A percentile compares a stretch with the other conserved stretches of the same genome.
Evolutionary conservation across 2,329 filamentous ascomycete species (phyloP).

Genomic region (Fusarium sarcochroum): DNA sequence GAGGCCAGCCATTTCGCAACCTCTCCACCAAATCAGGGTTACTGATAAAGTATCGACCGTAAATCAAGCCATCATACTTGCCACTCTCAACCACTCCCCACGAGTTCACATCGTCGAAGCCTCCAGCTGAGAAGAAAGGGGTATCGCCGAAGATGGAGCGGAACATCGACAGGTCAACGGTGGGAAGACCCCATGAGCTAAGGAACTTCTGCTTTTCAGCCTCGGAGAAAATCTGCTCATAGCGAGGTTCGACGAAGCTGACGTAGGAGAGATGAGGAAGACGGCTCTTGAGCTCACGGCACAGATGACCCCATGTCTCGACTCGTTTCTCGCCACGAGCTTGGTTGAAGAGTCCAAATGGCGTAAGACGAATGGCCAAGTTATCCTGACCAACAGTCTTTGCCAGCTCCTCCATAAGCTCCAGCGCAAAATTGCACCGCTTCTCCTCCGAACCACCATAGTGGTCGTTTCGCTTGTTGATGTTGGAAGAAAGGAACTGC

Average conservation of each 20-base stretch:
- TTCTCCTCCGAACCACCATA: conserved; percentile 54
- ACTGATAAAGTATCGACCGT: conserved; percentile 63
- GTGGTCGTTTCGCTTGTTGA: conserved; percentile 54
- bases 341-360: conserved; percentile 67
- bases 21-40: conserved; percentile 64
- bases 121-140: conserved; percentile 69
- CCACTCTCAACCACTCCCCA: conserved; percentile 61
- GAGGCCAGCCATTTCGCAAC: conserved; percentile 56
- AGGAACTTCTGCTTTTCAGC: conserved; percentile 65
- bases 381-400: conserved; percentile 61
- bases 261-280: conserved; percentile 65
- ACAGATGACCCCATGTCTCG: conserved; percentile 67
- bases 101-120: conserved; percentile 65
- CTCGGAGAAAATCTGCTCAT: conserved; percentile 65
- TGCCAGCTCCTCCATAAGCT: conserved; percentile 64
- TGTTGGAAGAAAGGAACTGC: conserved; percentile 56
- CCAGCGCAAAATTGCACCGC: conserved; percentile 66
- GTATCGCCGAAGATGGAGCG: conserved; percentile 65
- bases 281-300: conserved; percentile 61
- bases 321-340: conserved; percentile 64
- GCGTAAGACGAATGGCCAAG: conserved; percentile 61
- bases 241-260: conserved; percentile 69
- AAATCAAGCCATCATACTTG: conserved; percentile 62
- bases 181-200: conserved; percentile 60
- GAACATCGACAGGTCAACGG: conserved; percentile 62